Evolutionary conservation across 2,329 filamentous ascomycete species (phyloP).

Genomic region (Neofusicoccum ribis): DNA sequence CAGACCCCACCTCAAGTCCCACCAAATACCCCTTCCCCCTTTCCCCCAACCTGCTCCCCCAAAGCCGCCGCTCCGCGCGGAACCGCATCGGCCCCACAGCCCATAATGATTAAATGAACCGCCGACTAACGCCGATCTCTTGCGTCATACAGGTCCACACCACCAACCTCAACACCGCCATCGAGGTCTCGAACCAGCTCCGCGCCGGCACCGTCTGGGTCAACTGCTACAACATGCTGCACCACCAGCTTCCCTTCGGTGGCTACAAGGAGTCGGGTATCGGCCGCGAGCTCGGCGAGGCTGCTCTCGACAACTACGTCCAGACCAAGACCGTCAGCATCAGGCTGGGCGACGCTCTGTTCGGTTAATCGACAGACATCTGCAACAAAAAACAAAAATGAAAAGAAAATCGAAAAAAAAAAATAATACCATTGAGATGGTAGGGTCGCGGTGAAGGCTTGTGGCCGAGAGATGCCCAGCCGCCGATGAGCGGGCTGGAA

Average conservation of each 20-base stretch:
- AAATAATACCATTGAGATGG: not conserved
- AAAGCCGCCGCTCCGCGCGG: not conserved
- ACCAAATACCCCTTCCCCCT: not conserved
- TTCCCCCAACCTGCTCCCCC: not conserved
- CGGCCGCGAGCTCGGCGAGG: conserved; percentile 53
- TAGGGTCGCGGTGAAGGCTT: not conserved
- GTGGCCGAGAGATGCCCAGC: not conserved
- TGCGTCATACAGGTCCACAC: conserved; percentile 60
- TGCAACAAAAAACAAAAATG: not conserved
- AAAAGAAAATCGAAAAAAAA: not conserved
- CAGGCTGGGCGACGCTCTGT: conserved; percentile 51
- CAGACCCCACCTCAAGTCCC: not conserved
- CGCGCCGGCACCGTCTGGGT: conserved; percentile 69
- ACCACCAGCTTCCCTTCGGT: conserved; percentile 62
- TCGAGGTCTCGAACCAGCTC: conserved; percentile 71
- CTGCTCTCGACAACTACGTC: conserved; percentile 50
- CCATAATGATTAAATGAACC: not conserved
- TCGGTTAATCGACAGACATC: conserved; percentile 24
- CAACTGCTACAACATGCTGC: conserved; percentile 72
- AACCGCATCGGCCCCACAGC: not conserved
- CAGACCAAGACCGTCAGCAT: conserved; percentile 48
- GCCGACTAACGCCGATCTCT: not conserved
- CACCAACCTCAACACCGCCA: conserved; percentile 73
- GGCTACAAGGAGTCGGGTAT: conserved; percentile 53
- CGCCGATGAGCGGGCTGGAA: too few species aligned